A percentile compares a stretch with the other conserved stretches of the same genome.
phyloP scores from a whole-genome alignment of 441 rosid species.

The Iberis amara region DNA sequence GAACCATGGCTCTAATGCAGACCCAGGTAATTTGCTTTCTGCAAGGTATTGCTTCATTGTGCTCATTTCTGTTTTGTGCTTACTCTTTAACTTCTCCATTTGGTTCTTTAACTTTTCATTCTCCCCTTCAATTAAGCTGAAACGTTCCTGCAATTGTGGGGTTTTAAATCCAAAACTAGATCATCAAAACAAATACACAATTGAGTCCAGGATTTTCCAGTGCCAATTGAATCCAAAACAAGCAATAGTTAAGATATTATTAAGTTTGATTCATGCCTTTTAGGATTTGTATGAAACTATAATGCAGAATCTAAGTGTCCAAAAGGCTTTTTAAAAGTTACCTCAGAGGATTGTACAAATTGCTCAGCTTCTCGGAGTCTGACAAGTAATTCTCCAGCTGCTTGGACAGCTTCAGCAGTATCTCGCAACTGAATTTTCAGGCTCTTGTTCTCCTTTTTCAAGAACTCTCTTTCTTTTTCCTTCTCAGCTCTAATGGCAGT shows the following conservation, averaged over 20 bases:
- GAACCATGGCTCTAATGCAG: constrained; percentile 50
- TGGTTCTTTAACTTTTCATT: constrained; percentile 77
- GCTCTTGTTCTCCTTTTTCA: constrained; percentile 73
- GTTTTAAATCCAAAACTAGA: constrained; percentile 3
- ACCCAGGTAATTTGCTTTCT: constrained; percentile 81
- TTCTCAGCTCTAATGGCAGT: constrained; percentile 67
- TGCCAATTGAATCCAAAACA: neutral
- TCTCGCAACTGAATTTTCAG: constrained; percentile 78
- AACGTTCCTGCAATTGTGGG: constrained; percentile 52
- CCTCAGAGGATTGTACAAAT: constrained; percentile 70
- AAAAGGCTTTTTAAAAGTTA: constrained; percentile 26
- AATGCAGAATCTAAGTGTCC: neutral
- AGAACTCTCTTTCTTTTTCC: constrained; percentile 66
- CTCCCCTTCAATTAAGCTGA: constrained; percentile 43
- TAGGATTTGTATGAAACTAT: neutral
- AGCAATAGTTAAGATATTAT: no score
- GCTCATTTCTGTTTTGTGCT: constrained; percentile 88
- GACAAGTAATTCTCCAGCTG: constrained; percentile 89
- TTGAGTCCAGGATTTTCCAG: no score
- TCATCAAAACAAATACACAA: no score
- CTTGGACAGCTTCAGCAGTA: constrained; percentile 96
- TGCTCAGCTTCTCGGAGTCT: constrained; percentile 86
- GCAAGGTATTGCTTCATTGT: constrained; percentile 94
- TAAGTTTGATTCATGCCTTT: no score
- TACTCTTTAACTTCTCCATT: constrained; percentile 69